A percentile compares a stretch with the other conserved stretches of the same genome.
Conservation (phyloP, 2,329 filamentous ascomycete genomes). For the Xylariaceae sp. region DNA sequence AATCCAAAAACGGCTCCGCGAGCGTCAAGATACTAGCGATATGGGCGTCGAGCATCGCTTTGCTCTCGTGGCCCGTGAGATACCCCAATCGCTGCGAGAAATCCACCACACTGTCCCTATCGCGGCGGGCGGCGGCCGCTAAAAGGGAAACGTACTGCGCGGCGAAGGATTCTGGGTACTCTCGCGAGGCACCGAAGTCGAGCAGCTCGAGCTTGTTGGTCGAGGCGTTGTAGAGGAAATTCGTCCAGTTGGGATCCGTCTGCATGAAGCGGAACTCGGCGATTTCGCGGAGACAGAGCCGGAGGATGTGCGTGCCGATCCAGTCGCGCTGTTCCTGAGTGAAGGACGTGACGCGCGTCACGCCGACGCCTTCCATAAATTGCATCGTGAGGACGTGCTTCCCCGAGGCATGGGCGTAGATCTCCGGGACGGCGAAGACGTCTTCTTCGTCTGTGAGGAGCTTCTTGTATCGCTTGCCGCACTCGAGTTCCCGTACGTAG, state of each 20-base stretch:
- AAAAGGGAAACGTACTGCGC: constrained; percentile 75
- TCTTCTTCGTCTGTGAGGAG: constrained; percentile 72
- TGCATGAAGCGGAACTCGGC: constrained; percentile 98
- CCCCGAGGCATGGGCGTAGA: constrained; percentile 76
- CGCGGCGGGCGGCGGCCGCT: constrained; percentile 69
- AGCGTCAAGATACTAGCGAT: constrained; percentile 83
- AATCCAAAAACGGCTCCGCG: constrained; percentile 80
- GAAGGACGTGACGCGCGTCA: constrained; percentile 72
- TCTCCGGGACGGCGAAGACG: constrained; percentile 74
- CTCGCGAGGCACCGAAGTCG: constrained; percentile 90
- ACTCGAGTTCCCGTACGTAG: constrained; percentile 83
- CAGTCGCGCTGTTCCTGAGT: constrained; percentile 85
- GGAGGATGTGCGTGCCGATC: constrained; percentile 91
- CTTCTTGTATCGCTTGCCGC: constrained; percentile 68
- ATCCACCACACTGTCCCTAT: constrained; percentile 59
- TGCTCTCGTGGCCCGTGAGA: constrained; percentile 83
- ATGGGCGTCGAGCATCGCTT: constrained; percentile 84
- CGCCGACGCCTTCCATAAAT: constrained; percentile 78
- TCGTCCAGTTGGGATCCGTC: constrained; percentile 99
- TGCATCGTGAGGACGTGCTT: constrained; percentile 90
- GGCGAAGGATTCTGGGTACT: constrained; percentile 78
- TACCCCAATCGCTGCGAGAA: constrained; percentile 81
- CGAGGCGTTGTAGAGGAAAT: constrained; percentile 82
- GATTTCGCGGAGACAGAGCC: constrained; percentile 88
- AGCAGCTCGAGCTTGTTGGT: constrained; percentile 78